A percentile compares a stretch with the other conserved stretches of the same genome.
Evolutionary conservation across 2,329 filamentous ascomycete species (phyloP).

Genomic region (Aspergillus niger): DNA sequence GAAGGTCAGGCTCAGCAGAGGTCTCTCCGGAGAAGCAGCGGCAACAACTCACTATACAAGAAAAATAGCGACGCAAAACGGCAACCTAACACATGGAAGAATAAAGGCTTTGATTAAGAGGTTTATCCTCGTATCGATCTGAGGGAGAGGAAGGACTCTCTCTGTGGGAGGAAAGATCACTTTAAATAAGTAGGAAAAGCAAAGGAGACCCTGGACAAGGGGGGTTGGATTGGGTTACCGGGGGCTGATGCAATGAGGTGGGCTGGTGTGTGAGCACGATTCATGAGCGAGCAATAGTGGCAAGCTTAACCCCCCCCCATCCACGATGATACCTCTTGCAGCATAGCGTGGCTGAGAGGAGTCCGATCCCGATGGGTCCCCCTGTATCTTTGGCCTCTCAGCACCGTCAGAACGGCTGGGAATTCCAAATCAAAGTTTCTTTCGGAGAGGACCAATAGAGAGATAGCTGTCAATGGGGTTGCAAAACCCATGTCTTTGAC

Average conservation of each 20-base stretch:
- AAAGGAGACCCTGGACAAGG: background rate
- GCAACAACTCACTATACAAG: conserved; percentile 11
- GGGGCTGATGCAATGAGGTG: conserved; percentile 1
- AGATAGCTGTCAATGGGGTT: background rate
- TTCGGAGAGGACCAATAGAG: background rate
- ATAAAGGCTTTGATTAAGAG: background rate
- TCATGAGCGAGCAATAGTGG: background rate
- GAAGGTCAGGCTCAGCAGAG: conserved; percentile 9
- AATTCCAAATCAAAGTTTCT: conserved; percentile 11
- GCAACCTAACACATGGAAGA: conserved; percentile 12
- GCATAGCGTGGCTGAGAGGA: conserved; percentile 8
- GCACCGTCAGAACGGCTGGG: conserved; percentile 6
- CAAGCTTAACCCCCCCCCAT: background rate
- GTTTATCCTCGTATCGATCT: background rate
- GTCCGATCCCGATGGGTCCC: background rate
- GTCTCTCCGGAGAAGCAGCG: conserved; percentile 10
- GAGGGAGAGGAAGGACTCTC: background rate
- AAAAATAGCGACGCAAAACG: conserved; percentile 13
- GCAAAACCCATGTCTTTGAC: background rate
- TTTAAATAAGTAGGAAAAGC: conserved; percentile 8
- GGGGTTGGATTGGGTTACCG: background rate
- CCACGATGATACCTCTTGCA: background rate
- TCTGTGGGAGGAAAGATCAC: background rate
- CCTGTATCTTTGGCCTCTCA: conserved; percentile 1
- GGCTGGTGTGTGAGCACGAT: background rate